Evolutionary conservation across 2,329 filamentous ascomycete genomes (phyloP), one percentile per base, ranked within the genome.

Genomic region (Colletotrichum musicola): DNA sequence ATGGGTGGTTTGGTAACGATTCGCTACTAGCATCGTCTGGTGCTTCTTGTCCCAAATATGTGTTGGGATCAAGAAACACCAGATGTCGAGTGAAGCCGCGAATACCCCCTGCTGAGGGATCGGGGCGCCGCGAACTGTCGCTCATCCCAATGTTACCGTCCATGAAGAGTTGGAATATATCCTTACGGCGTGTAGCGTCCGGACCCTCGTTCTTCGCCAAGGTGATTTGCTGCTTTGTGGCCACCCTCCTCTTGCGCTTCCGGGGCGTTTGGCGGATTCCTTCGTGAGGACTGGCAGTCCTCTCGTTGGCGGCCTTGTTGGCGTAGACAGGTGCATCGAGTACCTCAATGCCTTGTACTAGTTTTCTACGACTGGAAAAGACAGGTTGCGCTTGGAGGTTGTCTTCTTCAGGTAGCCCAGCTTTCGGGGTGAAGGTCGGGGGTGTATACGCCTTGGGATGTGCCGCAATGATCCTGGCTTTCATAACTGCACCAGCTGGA

Each of bases 281-380:
- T 49, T 70, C 68, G 25, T 40, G 55, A 12, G 64, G 50, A 4
- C 47, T 61, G 9, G 25, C 38, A 7, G 67, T 64, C 16, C 67
- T 56, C 20, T 57, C 67, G 51, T 60, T 69, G 40, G 47, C 70
- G 14, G 72, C 66, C 71, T 71, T 77, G 65, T 64, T 76, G 20
- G 71, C 76, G 73, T 88, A 88, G 30, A 86, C 83, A 3, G 85
- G 85, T 1, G 85, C 85, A 59, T 82, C 80, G 30, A 88, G 74
- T n/a, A 82, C 78, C 42, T 85, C 84, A 18, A 88, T 80, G 57
- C 84, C 82, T 10, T 80, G 74, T 3, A 79, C 78, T 55, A 82
- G 79, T 71, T 73, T 71, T 40, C 70, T 51, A 4, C 70, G 64
- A 57, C 62, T 71, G n/a, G 70, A 71, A 35, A 71, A 71, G 20